These are phyloP conservation scores for Ceratocystis alfenasii DNA, from an alignment of 2,329 filamentous ascomycete genomes.

Conservation along the genomic window DNA sequence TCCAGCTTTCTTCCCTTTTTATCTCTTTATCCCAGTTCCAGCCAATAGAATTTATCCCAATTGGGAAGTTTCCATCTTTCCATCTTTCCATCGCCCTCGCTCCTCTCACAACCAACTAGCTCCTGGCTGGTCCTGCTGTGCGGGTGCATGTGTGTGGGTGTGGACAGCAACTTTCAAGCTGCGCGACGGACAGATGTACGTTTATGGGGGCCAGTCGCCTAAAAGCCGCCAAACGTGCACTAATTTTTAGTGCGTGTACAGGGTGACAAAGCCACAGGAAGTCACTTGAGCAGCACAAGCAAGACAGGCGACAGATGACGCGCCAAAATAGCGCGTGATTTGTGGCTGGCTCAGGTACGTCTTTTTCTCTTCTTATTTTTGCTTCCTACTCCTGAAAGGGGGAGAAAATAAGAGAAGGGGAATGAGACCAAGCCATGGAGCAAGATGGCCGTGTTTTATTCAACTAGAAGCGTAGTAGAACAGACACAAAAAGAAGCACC, in stretches of 20 bases:
- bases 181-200: too few species aligned
- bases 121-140: neutral
- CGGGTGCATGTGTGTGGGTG: neutral
- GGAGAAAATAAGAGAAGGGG: neutral
- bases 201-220: neutral
- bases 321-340: conserved; percentile 3
- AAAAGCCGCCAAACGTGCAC: neutral
- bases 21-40: neutral
- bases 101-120: too few species aligned
- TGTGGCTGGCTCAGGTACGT: conserved; percentile 4
- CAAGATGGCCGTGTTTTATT: neutral
- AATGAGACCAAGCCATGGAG: neutral
- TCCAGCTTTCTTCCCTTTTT: neutral
- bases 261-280: neutral
- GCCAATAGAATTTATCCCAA: neutral
- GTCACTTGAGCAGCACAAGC: neutral
- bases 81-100: too few species aligned
- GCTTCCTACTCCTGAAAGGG: neutral
- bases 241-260: neutral
- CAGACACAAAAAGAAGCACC: conserved; percentile 4
- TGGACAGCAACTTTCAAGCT: neutral
- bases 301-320: neutral
- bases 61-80: neutral
- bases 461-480: neutral
- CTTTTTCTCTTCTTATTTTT: neutral